Conservation (phyloP, 306 rosid species). For the Pyrus betulifolia region DNA sequence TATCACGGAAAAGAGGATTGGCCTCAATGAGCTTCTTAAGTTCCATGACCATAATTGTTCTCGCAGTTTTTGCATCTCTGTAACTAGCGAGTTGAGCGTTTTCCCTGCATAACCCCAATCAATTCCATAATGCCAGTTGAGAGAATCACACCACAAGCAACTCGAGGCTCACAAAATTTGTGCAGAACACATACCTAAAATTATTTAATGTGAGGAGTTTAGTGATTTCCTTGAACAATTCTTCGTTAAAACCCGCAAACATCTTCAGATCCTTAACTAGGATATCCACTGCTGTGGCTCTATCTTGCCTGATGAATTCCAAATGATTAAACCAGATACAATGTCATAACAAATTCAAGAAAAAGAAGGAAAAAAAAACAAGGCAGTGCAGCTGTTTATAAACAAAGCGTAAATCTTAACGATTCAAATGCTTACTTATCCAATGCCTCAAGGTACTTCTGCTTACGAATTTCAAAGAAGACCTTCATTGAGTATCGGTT, state of each 20-base stretch:
- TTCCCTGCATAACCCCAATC: conserved; percentile 27
- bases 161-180: not conserved
- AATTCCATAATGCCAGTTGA: not conserved
- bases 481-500: conserved; percentile 91
- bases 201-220: conserved; percentile 78
- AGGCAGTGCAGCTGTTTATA: not conserved
- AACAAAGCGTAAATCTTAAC: not conserved
- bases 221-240: conserved; percentile 78
- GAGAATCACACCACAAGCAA: not conserved
- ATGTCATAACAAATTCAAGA: not conserved
- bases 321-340: not conserved
- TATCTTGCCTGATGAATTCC: conserved; percentile 47
- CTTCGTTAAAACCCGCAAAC: conserved; percentile 63
- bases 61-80: conserved; percentile 27
- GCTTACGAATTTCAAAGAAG: conserved; percentile 93
- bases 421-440: conserved; percentile 53
- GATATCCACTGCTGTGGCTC: conserved; percentile 76
- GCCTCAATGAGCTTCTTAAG: conserved; percentile 46
- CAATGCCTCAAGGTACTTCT: conserved; percentile 85
- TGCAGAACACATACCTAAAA: conserved; percentile 44
- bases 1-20: conserved; percentile 33
- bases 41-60: conserved; percentile 23
- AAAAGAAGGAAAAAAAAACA: not conserved
- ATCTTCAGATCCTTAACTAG: conserved; percentile 76
- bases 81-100: conserved; percentile 25